A percentile compares a stretch with the other conserved stretches of the same genome.
phyloP scores from a whole-genome alignment of 257 asterid genomes.

The Petrea volubilis region DNA sequence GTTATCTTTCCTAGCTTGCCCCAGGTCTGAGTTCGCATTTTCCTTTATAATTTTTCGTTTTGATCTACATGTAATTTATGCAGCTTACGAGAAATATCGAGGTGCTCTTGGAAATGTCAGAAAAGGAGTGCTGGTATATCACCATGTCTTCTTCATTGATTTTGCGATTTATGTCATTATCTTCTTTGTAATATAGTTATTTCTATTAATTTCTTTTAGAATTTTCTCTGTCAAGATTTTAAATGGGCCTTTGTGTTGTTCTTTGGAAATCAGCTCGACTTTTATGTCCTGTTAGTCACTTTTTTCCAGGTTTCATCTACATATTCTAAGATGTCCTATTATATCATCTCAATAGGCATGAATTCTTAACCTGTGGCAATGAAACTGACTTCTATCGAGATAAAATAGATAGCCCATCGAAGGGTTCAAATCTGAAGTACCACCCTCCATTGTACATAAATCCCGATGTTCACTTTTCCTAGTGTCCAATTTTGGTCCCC shows the following conservation, averaged over 20 bases:
- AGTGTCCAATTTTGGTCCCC: not conserved
- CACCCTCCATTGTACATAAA: not conserved
- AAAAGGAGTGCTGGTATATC: conserved; percentile 90
- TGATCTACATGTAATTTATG: conserved; percentile 15
- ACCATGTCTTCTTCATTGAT: conserved; percentile 7
- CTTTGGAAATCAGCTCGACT: not conserved
- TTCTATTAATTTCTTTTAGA: not conserved
- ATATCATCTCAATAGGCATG: not conserved
- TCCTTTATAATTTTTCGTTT: not conserved
- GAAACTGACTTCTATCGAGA: not conserved
- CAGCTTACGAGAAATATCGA: conserved; percentile 90
- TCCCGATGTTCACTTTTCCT: not conserved
- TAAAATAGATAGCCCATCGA: not conserved
- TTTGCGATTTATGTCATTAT: conserved; percentile 7
- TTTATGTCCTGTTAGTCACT: not conserved
- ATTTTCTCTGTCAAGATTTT: conserved; percentile 12
- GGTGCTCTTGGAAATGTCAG: conserved; percentile 99
- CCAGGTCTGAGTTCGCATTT: not conserved
- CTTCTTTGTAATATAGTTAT: not conserved
- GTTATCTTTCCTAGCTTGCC: not conserved
- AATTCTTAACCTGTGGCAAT: not conserved
- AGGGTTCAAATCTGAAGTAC: not conserved
- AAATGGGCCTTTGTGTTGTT: not conserved
- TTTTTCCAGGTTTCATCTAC: conserved; percentile 2
- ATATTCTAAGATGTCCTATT: not conserved